Evolutionary conservation across 768 basidiomycete species (phyloP).

Genomic region (Suillus sp.): DNA sequence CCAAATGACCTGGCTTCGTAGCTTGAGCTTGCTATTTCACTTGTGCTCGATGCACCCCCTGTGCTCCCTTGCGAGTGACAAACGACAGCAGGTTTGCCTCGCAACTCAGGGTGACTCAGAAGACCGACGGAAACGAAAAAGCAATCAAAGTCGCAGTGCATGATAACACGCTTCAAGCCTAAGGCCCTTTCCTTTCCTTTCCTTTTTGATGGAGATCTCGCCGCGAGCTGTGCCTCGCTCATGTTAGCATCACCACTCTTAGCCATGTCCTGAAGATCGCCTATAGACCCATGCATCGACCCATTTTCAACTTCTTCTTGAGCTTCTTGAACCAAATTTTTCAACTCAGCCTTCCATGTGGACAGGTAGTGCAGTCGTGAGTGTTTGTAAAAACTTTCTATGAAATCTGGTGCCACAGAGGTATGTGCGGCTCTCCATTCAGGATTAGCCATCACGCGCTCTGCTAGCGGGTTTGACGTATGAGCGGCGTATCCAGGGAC

Average conservation of each 20-base stretch:
- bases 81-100: constrained; percentile 89
- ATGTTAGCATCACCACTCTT: constrained; percentile 45
- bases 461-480: constrained; percentile 69
- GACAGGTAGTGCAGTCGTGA: constrained; percentile 92
- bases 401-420: constrained; percentile 81
- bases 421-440: constrained; percentile 90
- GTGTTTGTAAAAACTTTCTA: constrained; percentile 82
- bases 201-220: constrained; percentile 48
- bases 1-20: constrained; percentile 92
- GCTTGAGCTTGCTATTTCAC: constrained; percentile 92
- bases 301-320: constrained; percentile 66
- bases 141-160: constrained; percentile 96
- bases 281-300: constrained; percentile 13
- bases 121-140: constrained; percentile 97
- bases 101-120: constrained; percentile 74
- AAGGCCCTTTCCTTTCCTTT: constrained; percentile 57
- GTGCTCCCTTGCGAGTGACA: constrained; percentile 88
- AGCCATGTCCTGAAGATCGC: background rate
- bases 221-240: constrained; percentile 50
- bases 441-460: constrained; percentile 79
- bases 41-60: constrained; percentile 78
- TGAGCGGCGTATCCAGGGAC: constrained; percentile 69
- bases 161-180: constrained; percentile 63
- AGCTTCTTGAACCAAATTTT: constrained; percentile 75
- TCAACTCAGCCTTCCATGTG: constrained; percentile 91